Percentiles rank a stretch among this genome's conserved stretches.
Evolutionary conservation across 352 stramenopile species (phyloP).

Genomic region (Phytophthora pseudosyringae): DNA sequence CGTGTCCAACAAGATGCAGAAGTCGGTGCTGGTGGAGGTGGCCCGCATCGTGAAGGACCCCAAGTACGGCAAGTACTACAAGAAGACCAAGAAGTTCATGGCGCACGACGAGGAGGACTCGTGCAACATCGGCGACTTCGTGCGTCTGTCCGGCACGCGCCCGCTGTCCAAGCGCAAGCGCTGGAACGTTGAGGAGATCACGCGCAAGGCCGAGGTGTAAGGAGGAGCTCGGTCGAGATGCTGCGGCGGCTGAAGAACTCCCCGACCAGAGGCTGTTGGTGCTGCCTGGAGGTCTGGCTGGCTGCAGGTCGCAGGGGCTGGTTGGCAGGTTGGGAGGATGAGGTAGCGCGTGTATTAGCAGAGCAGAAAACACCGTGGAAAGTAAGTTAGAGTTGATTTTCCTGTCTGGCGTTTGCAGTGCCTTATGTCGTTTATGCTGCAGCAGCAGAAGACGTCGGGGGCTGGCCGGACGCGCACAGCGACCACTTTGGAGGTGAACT

Average conservation of each 20-base stretch:
- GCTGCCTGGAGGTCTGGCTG: background rate
- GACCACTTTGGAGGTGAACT: background rate
- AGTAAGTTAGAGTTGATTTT: slow-evolving; percentile 63
- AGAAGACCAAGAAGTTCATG: slow-evolving; percentile 98
- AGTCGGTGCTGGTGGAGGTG: slow-evolving; percentile 96
- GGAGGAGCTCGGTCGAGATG: slow-evolving; percentile 2
- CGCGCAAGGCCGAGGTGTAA: slow-evolving; percentile 88
- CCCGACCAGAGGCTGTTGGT: too few species aligned
- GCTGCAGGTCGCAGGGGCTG: background rate
- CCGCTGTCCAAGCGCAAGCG: slow-evolving; percentile 89
- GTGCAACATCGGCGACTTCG: slow-evolving; percentile 92
- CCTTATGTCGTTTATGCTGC: slow-evolving; percentile 22
- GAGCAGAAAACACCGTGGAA: slow-evolving; percentile 39
- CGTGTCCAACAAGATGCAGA: slow-evolving; percentile 97
- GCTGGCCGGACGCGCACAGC: background rate
- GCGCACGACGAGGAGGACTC: slow-evolving; percentile 96
- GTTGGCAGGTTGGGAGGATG: background rate
- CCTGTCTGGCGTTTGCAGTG: slow-evolving; percentile 22
- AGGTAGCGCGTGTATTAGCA: slow-evolving; percentile 28
- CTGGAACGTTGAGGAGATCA: slow-evolving; percentile 92
- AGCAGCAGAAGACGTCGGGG: background rate
- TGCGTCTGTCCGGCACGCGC: slow-evolving; percentile 76
- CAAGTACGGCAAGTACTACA: slow-evolving; percentile 96
- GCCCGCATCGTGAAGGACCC: slow-evolving; percentile 94
- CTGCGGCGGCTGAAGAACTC: slow-evolving; percentile 3